Evolutionary conservation across 805 yeast species (phyloP), one percentile per base, ranked within the genome.

Genomic region (Starmerella kuoi): DNA sequence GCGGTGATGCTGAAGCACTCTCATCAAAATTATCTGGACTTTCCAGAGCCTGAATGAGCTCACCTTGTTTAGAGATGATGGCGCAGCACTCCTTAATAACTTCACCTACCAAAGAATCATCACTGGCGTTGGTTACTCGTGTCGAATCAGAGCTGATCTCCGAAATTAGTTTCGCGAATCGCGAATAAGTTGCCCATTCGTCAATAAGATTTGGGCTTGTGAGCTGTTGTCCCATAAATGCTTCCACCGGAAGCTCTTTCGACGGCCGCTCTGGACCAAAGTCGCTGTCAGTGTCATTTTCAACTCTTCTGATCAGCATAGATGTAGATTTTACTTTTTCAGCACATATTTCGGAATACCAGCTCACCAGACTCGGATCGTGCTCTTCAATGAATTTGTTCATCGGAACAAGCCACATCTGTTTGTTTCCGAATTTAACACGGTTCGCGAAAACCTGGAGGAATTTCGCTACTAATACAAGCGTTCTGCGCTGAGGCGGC

Each of bases 371-470:
- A 50, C 82, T 83, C 0, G 51, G 61, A 40, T 68, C 68, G 53
- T 79, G 77, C 14, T 63, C 65, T 2, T 67, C 64, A 18, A 88
- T 67, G 52, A 88, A 86, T 1, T 55, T 55, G 59, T 91, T 88
- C 74, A 88, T 69, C 26, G 63, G 66, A 17, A 72, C 65, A 61
- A 88, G 65, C 67, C 79, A 84, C 0, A 91, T 85, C 55, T 88
- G 97, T 55, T 87, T 88, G 36, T 77, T 76, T 7, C 83, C 79
- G 60, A 91, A 85, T 37, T 61, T 61, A 19, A 78, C 74, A 36
- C 94, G 62, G 50, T 80, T 88, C 2, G 95, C 84, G 46, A 88
- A 69, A 23, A 81, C 80, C 59, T 87, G 70, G 26, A 88, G 57
- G 5, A 61, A 36, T 56, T 88, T 88, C 8, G 96, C 85, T 4